Percentiles rank a stretch among this genome's conserved stretches.
These are phyloP conservation scores for Salix caprea DNA, from an alignment of 345 rosid species.

Conservation along the genomic window DNA sequence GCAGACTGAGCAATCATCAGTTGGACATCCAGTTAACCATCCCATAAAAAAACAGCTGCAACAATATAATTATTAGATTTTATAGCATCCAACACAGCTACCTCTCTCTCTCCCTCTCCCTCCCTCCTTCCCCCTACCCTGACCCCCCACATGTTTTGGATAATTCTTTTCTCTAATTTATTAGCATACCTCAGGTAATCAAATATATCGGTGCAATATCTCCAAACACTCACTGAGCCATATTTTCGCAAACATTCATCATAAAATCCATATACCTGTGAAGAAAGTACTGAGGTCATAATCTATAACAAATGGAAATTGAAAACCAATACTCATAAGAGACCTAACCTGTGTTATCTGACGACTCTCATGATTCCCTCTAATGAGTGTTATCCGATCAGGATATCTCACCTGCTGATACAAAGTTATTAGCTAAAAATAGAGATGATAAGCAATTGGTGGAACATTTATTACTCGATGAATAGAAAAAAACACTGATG, in stretches of 20 bases:
- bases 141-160: not conserved
- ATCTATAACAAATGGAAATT: not conserved
- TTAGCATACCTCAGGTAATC: conserved; percentile 79
- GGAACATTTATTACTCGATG: not conserved
- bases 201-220: conserved; percentile 96
- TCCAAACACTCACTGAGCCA: conserved; percentile 96
- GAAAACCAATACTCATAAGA: conserved; percentile 18
- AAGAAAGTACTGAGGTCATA: conserved; percentile 21
- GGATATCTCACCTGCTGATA: conserved; percentile 85
- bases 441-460: not conserved
- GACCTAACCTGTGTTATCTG: conserved; percentile 86
- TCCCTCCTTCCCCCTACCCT: not conserved
- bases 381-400: conserved; percentile 86
- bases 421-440: conserved; percentile 18
- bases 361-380: conserved; percentile 97
- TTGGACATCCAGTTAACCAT: not conserved
- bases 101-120: not conserved
- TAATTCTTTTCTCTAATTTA: not conserved
- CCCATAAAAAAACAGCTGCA: not conserved
- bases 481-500: not conserved
- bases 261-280: conserved; percentile 92
- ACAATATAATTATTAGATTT: not conserved
- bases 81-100: not conserved
- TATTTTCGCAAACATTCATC: conserved; percentile 96
- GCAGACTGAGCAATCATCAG: not conserved